Percentiles rank a stretch among this genome's conserved stretches.
These are phyloP conservation scores for Bacidia gigantensis DNA, from an alignment of 495 filamentous ascomycete species.

Conservation along the genomic window DNA sequence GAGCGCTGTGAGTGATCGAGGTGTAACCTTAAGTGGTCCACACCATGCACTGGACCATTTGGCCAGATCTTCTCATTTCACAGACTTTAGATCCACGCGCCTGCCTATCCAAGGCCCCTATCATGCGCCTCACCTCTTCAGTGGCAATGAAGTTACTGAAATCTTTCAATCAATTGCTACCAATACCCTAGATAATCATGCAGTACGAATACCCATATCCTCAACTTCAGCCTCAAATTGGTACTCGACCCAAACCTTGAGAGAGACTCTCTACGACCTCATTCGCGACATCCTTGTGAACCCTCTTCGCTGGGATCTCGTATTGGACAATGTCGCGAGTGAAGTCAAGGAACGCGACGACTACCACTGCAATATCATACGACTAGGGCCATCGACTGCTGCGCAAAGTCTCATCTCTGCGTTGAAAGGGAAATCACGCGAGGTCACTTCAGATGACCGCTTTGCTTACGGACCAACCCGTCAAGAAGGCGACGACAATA, in stretches of 20 bases:
- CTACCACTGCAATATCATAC: not conserved
- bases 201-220: not conserved
- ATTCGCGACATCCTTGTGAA: not conserved
- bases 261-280: not conserved
- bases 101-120: slow-evolving; percentile 11
- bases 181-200: not conserved
- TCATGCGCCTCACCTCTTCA: slow-evolving; percentile 10
- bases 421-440: not conserved
- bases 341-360: not conserved
- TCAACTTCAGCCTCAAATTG: not conserved
- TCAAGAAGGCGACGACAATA: not conserved
- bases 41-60: slow-evolving; percentile 32
- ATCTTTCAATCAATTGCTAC: not conserved
- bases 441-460: not conserved
- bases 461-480: not conserved
- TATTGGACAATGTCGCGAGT: slow-evolving; percentile 1
- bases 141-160: not conserved
- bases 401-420: not conserved
- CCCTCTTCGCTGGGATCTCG: slow-evolving; percentile 1
- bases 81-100: not conserved
- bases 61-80: not conserved
- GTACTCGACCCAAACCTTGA: not conserved
- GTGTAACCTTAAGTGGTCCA: slow-evolving; percentile 50
- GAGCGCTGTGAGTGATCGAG: slow-evolving; percentile 44
- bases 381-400: not conserved